phyloP scores from a whole-genome alignment of 2,329 filamentous ascomycete genomes.

The Metarhizium sp. region DNA sequence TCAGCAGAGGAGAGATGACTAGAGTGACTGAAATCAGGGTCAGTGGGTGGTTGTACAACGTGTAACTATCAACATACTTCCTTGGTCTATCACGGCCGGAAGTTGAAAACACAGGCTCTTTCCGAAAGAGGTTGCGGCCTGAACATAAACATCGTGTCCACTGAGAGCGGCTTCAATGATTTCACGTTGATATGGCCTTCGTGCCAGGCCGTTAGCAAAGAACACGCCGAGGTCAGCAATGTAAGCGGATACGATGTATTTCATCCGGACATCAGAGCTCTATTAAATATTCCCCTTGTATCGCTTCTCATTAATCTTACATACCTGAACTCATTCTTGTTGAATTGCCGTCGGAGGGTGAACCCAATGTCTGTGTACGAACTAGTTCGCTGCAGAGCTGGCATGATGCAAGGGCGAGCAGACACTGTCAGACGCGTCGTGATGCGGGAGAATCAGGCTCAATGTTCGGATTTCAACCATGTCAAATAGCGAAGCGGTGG shows the following conservation, averaged over 20 bases:
- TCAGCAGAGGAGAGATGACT: slow-evolving; percentile 80
- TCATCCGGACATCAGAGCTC: neutral
- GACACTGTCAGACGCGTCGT: neutral
- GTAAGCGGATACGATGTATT: too few species aligned
- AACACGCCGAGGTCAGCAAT: neutral
- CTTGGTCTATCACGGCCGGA: slow-evolving; percentile 77
- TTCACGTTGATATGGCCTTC: slow-evolving; percentile 78
- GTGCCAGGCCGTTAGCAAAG: neutral
- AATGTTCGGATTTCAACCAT: neutral
- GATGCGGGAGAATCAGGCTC: neutral
- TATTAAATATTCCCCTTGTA: neutral
- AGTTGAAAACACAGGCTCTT: slow-evolving; percentile 92
- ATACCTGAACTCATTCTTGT: slow-evolving; percentile 64
- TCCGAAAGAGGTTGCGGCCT: slow-evolving; percentile 83
- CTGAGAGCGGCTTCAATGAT: slow-evolving; percentile 75
- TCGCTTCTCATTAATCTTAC: slow-evolving; percentile 1
- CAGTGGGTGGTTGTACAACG: neutral
- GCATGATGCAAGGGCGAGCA: slow-evolving; percentile 20
- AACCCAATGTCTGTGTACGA: slow-evolving; percentile 61
- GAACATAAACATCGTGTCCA: slow-evolving; percentile 84
- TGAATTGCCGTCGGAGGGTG: slow-evolving; percentile 63
- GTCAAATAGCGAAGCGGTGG: neutral
- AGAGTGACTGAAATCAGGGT: slow-evolving; percentile 57
- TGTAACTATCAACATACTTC: slow-evolving; percentile 49
- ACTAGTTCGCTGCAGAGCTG: slow-evolving; percentile 32